Evolutionary conservation across 805 yeast genomes (phyloP), one percentile per base, ranked within the genome.

Genomic region (Candida michaelii): DNA sequence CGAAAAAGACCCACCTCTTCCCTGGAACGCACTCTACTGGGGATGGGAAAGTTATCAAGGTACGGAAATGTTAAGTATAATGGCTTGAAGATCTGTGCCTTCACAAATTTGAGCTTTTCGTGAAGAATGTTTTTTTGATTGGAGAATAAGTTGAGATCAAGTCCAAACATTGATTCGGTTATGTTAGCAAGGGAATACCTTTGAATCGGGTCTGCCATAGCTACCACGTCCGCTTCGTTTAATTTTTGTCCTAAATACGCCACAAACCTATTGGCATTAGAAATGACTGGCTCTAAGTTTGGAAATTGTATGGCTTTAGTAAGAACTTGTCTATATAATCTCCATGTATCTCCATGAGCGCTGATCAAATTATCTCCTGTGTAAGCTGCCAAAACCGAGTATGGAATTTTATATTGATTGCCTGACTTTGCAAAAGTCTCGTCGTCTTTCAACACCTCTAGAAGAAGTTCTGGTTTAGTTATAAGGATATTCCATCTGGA

Each of bases 301-400:
- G 82, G 80, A 46, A 75, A 74, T 45, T 74, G 79, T 14, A 80
- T 65, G 2, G 79, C 67, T n/a, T 62, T 61, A 4, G 77, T 69
- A 18, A 78, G 55, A 19, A 72, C 51, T 3, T 56, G 54, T 42
- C 85, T 62, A 50, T 77, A 80, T 9, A 57, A 44, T 42, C 57
- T 74, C 85, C 85, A 80, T 19, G 57, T 55, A 3, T 56, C 53
- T 0, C 82, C 82, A 51, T 78, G 82, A 0, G 83, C 76, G 48
- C 83, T 77, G 15, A 80, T 79, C 3, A 80, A 67, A 49, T 80
- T 79, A 42, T 79, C 83, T 0, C 85, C 85, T 1, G 83, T 76
- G 46, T 79, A 80, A 3, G 67, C 63, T 1, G 82, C 71, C 21
- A 79, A 51, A 6, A 78, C 76, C 5, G 82, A 69, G 43, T 74